Evolutionary conservation across 169 alveolate genomes (phyloP), one percentile per base, ranked within the genome.

Genomic region (Amoebophrya sp.): DNA sequence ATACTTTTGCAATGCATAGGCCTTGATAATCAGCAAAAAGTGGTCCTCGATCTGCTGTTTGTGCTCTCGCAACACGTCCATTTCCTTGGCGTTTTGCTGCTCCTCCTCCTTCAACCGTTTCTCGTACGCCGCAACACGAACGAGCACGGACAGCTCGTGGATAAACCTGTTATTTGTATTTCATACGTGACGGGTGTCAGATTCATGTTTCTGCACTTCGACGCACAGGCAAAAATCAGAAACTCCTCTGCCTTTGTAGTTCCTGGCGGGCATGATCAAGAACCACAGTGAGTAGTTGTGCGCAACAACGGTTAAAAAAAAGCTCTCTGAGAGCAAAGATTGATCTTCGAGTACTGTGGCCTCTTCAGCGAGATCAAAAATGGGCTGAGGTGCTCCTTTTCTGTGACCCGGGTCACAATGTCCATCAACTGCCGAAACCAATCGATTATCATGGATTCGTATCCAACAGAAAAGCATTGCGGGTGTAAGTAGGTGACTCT

Each of bases 11-110:
- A n/a, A n/a, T n/a, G n/a, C n/a, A n/a, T n/a, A n/a, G n/a, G n/a
- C n/a, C 83, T 66, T 66, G 83, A 66, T 66, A 25, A 66, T 66
- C 39, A 66, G 83, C 83, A 66, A 66, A n/a, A 66, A 66, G 83
- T 66, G 83, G 83, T 66, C 83, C 83, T 66, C 83, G 83, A 66
- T 66, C 83, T 66, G 83, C 39, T 18, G 29, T 25, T 66, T 66
- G 83, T 66, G 83, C 39, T 66, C 83, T 2, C 1, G 83, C 32
- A 66, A 25, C 29, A 66, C 83, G 10, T 66, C 83, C 83, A 66
- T 66, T 25, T 66, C 83, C 83, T 66, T 66, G 32, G 1, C 32
- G 83, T 66, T 66, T 25, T 66, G 83, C 83, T 0, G 18, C 35
- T 7, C 83, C 83, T 66, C 83, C 35, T 66, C 83, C 83, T 66